phyloP scores from a whole-genome alignment of 2,329 filamentous ascomycete genomes.

The Rhynchosporium graminicola region DNA sequence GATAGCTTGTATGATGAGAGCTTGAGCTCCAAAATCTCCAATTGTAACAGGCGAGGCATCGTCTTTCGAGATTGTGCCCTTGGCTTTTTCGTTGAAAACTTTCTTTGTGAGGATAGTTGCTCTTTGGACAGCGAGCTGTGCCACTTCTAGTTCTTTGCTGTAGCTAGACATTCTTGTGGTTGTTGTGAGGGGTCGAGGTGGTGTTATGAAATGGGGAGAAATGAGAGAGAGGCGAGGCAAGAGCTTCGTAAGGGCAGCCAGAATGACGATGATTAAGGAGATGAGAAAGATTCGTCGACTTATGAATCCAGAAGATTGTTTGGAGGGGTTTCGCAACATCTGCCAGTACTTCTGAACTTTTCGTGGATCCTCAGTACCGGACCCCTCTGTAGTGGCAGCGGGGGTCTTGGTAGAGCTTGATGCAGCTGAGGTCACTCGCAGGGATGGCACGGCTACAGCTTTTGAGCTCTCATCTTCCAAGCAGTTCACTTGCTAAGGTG shows the following conservation, averaged over 20 bases:
- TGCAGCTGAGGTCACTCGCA: slow-evolving; percentile 8
- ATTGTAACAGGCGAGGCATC: slow-evolving; percentile 97
- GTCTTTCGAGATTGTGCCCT: slow-evolving; percentile 91
- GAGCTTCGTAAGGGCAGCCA: slow-evolving; percentile 38
- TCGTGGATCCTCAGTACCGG: not conserved
- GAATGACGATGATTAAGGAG: slow-evolving; percentile 34
- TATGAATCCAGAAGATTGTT: slow-evolving; percentile 8
- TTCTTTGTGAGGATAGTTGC: slow-evolving; percentile 74
- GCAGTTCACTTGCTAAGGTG: not conserved
- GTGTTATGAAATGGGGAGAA: slow-evolving; percentile 35
- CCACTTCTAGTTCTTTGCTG: slow-evolving; percentile 76
- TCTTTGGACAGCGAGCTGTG: slow-evolving; percentile 85
- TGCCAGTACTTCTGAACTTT: not conserved
- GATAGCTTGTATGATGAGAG: slow-evolving; percentile 89
- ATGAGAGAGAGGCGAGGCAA: slow-evolving; percentile 37
- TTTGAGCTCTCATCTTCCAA: slow-evolving; percentile 1
- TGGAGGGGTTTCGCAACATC: slow-evolving; percentile 10
- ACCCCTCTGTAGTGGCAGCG: slow-evolving; percentile 2
- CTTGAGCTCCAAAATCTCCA: slow-evolving; percentile 96
- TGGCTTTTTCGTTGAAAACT: slow-evolving; percentile 85
- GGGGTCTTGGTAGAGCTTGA: not conserved
- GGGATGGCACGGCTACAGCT: slow-evolving; percentile 23
- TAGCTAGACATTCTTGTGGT: slow-evolving; percentile 52
- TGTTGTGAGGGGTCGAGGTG: slow-evolving; percentile 23
- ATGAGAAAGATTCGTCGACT: slow-evolving; percentile 30